Evolutionary conservation across 371 early-diverging fungal species (phyloP).

Genomic region (Mycotypha africana): DNA sequence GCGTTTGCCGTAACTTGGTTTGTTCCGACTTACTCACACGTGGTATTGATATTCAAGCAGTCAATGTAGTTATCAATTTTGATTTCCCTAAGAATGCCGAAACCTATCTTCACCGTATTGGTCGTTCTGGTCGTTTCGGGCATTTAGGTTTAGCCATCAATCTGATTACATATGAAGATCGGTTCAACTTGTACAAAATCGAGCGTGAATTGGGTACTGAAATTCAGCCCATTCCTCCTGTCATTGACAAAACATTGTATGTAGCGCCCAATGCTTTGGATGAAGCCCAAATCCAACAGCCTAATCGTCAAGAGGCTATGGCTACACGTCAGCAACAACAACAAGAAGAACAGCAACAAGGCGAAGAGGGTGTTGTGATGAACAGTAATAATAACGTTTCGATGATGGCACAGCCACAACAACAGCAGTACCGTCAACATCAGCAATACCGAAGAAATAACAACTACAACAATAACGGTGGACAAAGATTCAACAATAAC

Average conservation of each 20-base stretch:
- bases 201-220: slow-evolving; percentile 96
- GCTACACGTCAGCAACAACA: slow-evolving; percentile 41
- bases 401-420: too few species aligned
- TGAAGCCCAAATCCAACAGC: slow-evolving; percentile 42
- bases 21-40: slow-evolving; percentile 97
- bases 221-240: slow-evolving; percentile 91
- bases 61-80: slow-evolving; percentile 99
- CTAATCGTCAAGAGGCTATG: slow-evolving; percentile 37
- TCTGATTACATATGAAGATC: slow-evolving; percentile 94
- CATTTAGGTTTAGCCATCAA: slow-evolving; percentile 96
- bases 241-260: slow-evolving; percentile 87
- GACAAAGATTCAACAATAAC: too few species aligned
- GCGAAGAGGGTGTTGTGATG: not conserved
- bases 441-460: too few species aligned
- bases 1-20: slow-evolving; percentile 92
- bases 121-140: slow-evolving; percentile 95
- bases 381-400: too few species aligned
- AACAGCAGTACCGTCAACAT: too few species aligned
- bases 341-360: slow-evolving; percentile 2
- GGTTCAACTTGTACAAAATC: slow-evolving; percentile 91
- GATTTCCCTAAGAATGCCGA: slow-evolving; percentile 99
- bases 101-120: slow-evolving; percentile 98
- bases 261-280: slow-evolving; percentile 65
- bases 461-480: too few species aligned
- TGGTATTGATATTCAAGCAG: slow-evolving; percentile 99